Percentiles rank a stretch among this genome's conserved stretches.
phyloP scores from a whole-genome alignment of 164 flowering plant genomes.

The Warburgia ugandensis region DNA sequence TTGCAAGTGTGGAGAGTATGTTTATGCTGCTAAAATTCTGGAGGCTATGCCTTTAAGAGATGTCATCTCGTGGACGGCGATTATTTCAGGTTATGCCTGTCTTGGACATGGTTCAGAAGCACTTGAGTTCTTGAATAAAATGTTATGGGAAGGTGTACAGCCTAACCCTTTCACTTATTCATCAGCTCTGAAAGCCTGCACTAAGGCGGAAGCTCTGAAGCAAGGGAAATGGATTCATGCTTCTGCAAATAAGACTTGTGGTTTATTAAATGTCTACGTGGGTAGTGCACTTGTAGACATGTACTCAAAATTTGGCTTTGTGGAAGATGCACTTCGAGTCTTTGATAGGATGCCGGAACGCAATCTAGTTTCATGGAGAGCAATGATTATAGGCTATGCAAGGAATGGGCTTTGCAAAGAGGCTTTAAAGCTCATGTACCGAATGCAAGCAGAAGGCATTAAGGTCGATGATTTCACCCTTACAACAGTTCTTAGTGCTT shows the following conservation, averaged over 20 bases:
- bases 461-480: conserved; percentile 56
- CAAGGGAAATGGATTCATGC: conserved; percentile 70
- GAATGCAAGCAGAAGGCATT: conserved; percentile 72
- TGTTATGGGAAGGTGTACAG: conserved; percentile 73
- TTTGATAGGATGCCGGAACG: conserved; percentile 70
- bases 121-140: conserved; percentile 48
- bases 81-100: conserved; percentile 62
- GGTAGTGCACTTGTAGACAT: conserved; percentile 72
- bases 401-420: conserved; percentile 63
- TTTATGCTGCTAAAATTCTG: conserved; percentile 45
- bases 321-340: conserved; percentile 61
- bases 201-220: conserved; percentile 41
- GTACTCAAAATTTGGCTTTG: conserved; percentile 82
- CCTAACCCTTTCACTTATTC: conserved; percentile 82
- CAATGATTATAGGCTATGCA: conserved; percentile 78
- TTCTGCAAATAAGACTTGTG: conserved; percentile 44
- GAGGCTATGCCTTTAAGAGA: conserved; percentile 61
- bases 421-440: conserved; percentile 72
- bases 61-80: conserved; percentile 84
- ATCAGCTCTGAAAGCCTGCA: conserved; percentile 81
- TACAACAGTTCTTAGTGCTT: conserved; percentile 52
- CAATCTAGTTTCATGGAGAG: conserved; percentile 69
- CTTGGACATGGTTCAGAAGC: conserved; percentile 66
- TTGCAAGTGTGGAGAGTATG: conserved; percentile 50
- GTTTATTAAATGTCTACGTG: conserved; percentile 60